Evolutionary conservation across 2,329 filamentous ascomycete species (phyloP), one percentile per base, ranked within the genome.

Genomic region (Fusarium buharicum): DNA sequence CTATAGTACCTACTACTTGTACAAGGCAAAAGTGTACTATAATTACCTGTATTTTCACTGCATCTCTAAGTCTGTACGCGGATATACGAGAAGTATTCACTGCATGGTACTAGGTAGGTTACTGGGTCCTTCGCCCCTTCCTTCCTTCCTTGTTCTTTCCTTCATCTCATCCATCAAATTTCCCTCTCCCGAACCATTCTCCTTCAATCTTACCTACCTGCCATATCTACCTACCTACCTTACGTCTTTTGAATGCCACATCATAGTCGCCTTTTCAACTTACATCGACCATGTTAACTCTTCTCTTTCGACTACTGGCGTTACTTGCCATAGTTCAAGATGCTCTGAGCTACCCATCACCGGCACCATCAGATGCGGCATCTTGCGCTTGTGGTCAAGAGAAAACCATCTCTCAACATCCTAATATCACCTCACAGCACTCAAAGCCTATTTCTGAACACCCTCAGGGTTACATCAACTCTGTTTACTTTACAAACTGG

Each of bases 311-410:
- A 46, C 68, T 63, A 4, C 41, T 74, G 57, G 71, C 68, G 24
- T 16, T 72, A 27, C 38, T 74, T 34, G 68, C 70, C 48, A 55
- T 67, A 27, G 52, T 75, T 44, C 69, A 71, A 22, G 63, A 65
- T 14, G 39, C 65, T 33, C 31, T 68, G 7, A 61, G 63, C 16
- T 43, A 69, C 37, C 66, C 71, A 13, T 53, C 57, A 6, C 69
- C 73, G 7, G 46, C 34, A 30, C 33, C 16, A 8, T 24, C 22
- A 24, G 22, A 7, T 24, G 22, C 22, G 4, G 8, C 22, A 24
- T 24, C 22, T 24, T 24, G 22, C 8, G 8, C 22, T 6, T 24
- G 22, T 24, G 22, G 22, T 24, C 22, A 24, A 24, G 22, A 2
- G 22, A 24, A 24, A 24, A 24, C 22, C 6, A 24, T 7, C 22